These are phyloP conservation scores for Hyaloperonospora arabidopsidis DNA, from an alignment of 352 stramenopile species.

Conservation along the genomic window DNA sequence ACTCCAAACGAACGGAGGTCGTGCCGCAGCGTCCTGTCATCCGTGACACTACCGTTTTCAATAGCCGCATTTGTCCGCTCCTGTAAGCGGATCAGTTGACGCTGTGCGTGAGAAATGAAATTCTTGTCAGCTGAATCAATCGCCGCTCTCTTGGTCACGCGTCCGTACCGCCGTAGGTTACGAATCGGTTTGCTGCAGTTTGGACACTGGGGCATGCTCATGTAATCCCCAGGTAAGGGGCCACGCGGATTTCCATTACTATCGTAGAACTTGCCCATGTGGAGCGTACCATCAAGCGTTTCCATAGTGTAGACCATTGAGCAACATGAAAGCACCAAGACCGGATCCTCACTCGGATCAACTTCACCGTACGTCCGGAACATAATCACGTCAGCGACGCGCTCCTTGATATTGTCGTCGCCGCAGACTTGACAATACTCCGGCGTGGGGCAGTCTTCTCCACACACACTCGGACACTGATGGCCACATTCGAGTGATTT, in stretches of 20 bases:
- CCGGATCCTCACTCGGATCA: conserved; percentile 52
- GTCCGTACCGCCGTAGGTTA: conserved; percentile 36
- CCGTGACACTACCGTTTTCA: conserved; percentile 9
- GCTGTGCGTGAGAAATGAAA: conserved; percentile 32
- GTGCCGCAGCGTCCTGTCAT: conserved; percentile 17
- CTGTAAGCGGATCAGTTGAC: conserved; percentile 18
- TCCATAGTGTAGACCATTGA: conserved; percentile 55
- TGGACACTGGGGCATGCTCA: conserved; percentile 33
- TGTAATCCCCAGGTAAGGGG: conserved; percentile 20
- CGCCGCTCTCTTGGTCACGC: conserved; percentile 33
- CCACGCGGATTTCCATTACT: conserved; percentile 18
- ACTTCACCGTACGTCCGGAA: conserved; percentile 52
- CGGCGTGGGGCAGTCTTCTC: conserved; percentile 52
- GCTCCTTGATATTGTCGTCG: conserved; percentile 23
- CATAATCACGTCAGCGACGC: conserved; percentile 57
- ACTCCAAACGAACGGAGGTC: conserved; percentile 20
- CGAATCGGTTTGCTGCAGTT: conserved; percentile 40
- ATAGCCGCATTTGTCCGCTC: conserved; percentile 14
- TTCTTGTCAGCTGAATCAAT: conserved; percentile 42
- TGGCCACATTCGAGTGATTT: conserved; percentile 55
- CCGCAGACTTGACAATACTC: conserved; percentile 56
- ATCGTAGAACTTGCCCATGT: conserved; percentile 28
- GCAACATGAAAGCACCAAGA: conserved; percentile 62
- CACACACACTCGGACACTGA: conserved; percentile 67
- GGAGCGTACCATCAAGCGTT: conserved; percentile 65